Evolutionary conservation across 1,284 basidiomycete species (phyloP).

Genomic region (Fomitopsis schrenkii): DNA sequence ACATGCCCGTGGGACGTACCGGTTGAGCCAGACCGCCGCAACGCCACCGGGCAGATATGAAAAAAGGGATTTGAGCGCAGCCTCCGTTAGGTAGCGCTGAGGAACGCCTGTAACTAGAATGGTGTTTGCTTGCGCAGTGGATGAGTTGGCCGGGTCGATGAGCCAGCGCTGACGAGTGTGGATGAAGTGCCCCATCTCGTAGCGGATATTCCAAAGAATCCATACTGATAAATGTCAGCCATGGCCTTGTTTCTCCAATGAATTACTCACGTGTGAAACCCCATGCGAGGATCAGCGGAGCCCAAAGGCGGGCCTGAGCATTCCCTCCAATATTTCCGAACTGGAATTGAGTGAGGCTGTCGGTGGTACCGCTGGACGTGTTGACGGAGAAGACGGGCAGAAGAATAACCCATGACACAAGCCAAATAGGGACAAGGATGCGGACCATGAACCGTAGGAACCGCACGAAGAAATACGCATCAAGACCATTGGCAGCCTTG

Average conservation of each 20-base stretch:
- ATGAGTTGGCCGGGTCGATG: conserved; percentile 67
- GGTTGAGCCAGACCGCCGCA: conserved; percentile 87
- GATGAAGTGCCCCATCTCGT: conserved; percentile 82
- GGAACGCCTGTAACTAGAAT: conserved; percentile 90
- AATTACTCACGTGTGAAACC: conserved; percentile 66
- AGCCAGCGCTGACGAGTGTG: conserved; percentile 83
- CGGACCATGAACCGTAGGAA: conserved; percentile 82
- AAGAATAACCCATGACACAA: conserved; percentile 69
- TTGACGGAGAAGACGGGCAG: conserved; percentile 64
- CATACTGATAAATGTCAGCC: conserved; percentile 48
- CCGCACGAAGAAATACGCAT: conserved; percentile 92
- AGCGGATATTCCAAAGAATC: conserved; percentile 79
- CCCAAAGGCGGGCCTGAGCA: conserved; percentile 61
- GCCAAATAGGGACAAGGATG: conserved; percentile 81
- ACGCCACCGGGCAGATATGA: conserved; percentile 81
- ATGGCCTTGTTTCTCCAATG: not conserved
- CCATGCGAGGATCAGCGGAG: conserved; percentile 72
- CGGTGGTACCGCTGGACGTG: conserved; percentile 42
- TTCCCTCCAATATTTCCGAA: conserved; percentile 72
- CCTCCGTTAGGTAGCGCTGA: conserved; percentile 63
- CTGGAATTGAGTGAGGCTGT: conserved; percentile 72
- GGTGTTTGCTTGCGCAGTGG: conserved; percentile 81
- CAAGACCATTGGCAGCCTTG: conserved; percentile 78
- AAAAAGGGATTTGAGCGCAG: conserved; percentile 67
- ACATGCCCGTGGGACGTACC: conserved; percentile 29